A percentile compares a stretch with the other conserved stretches of the same genome.
These are phyloP conservation scores for Wickerhamiella vanderwaltii DNA, from an alignment of 805 yeast species.

Conservation along the genomic window DNA sequence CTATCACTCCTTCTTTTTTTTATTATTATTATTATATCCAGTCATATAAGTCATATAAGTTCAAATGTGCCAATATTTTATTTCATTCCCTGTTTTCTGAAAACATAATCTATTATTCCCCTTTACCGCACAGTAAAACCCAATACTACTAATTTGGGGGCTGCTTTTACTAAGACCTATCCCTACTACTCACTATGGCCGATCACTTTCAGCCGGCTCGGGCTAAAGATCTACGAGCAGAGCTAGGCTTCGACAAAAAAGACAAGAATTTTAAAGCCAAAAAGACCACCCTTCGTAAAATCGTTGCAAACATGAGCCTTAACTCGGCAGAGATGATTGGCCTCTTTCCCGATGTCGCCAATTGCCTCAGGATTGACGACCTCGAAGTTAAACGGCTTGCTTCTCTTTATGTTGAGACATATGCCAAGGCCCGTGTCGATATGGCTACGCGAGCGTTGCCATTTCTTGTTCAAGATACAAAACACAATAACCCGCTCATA, in stretches of 20 bases:
- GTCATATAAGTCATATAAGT: no score
- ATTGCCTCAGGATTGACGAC: conserved; percentile 39
- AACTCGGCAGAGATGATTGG: conserved; percentile 65
- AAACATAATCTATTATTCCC: no score
- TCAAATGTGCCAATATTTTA: no score
- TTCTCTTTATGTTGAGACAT: conserved; percentile 50
- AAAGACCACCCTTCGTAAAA: conserved; percentile 49
- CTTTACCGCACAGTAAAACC: no score
- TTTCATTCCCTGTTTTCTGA: no score
- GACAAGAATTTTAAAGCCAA: conserved; percentile 28
- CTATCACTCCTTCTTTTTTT: no score
- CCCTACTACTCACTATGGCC: conserved; percentile 1
- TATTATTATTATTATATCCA: no score
- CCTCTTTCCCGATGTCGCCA: conserved; percentile 54
- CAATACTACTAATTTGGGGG: no score
- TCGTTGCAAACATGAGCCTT: conserved; percentile 72
- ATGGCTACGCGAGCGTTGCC: conserved; percentile 46
- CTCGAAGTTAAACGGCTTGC: conserved; percentile 60
- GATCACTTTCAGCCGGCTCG: conserved; percentile 12
- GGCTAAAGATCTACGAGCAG: conserved; percentile 30
- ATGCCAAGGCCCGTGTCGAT: conserved; percentile 47
- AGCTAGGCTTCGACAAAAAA: conserved; percentile 26
- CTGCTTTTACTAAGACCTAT: no score
- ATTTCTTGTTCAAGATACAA: conserved; percentile 40
- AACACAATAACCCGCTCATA: conserved; percentile 34